Base-by-base conservation (phyloP, 805 yeast species). In the Kodamaea fukazawae region DNA sequence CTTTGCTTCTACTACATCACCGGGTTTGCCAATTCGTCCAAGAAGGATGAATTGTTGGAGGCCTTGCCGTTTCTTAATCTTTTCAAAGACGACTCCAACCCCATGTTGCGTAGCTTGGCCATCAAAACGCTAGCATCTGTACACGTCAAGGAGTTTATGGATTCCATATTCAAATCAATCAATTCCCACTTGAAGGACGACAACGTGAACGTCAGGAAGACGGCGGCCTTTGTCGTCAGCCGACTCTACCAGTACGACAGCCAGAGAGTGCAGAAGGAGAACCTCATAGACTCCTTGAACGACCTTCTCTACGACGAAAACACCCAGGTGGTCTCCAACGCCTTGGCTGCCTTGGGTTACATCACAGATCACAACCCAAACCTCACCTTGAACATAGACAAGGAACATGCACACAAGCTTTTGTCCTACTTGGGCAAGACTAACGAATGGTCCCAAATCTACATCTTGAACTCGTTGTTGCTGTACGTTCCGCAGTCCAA, bases 361-460 rank as follows among this genome's bases (percentile, higher is more conserved):
- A 73, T 89, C 23, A 78, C 86, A 4, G 90, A 83, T 36, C 65
- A 65, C 23, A 63, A 77, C 4, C 67, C 65, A 3, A 60, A 70
- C 8, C 60, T 84, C 48, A 67, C 71, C 27, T 58, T 86, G 36
- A 65, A 75, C 3, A 70, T 86, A 16, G 83, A 77, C 50, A 67
- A 67, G 29, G 15, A 66, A 56, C 58, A 71, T 74, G 50, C 71
- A 4, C 47, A 65, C 29, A 50, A 55, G 13, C 51, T 74, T 35
- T 47, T 71, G 13, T 60, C 64, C 11, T 48, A 57, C 27, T 51
- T 73, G 13, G 58, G 63, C 6, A 58, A 45, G 32, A 62, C 57
- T 37, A 75, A 73, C 47, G 85, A 83, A 60, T 90, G 96, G 95
- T 74, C 80, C 34, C 95, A 83, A 54, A 69, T 79, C 0, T 74